These are phyloP conservation scores for Grammothele lineata DNA, from an alignment of 768 basidiomycete genomes.

Conservation along the genomic window DNA sequence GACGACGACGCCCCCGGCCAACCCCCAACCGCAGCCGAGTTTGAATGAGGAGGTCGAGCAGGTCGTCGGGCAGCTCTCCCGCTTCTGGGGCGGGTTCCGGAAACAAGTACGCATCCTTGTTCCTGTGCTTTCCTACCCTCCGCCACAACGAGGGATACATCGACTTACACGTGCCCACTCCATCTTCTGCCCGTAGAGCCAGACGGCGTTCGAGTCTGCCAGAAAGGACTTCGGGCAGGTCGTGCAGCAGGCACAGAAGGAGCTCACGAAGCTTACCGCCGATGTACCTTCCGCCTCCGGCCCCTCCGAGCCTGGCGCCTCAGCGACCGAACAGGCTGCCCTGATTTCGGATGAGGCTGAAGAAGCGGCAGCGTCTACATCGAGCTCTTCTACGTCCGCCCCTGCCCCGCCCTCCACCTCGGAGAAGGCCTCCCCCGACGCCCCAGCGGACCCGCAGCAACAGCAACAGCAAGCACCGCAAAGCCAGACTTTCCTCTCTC, in stretches of 20 bases:
- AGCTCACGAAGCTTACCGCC: slow-evolving; percentile 57
- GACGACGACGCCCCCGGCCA: slow-evolving; percentile 43
- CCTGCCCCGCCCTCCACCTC: slow-evolving; percentile 6
- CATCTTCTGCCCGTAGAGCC: slow-evolving; percentile 44
- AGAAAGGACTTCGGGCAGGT: slow-evolving; percentile 69
- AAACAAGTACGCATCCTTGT: slow-evolving; percentile 59
- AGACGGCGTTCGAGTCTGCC: slow-evolving; percentile 61
- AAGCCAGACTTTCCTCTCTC: slow-evolving; percentile 53
- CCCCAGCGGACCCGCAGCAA: slow-evolving; percentile 11
- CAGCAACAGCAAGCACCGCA: slow-evolving; percentile 2
- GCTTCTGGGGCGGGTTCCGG: slow-evolving; percentile 89
- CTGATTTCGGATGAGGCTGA: slow-evolving; percentile 20
- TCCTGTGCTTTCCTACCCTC: background rate
- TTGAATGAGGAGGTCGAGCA: slow-evolving; percentile 87
- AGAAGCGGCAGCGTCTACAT: background rate
- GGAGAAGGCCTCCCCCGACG: slow-evolving; percentile 2
- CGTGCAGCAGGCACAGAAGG: slow-evolving; percentile 77
- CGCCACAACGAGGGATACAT: too few species aligned
- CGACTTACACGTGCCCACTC: background rate
- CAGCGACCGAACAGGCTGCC: slow-evolving; percentile 14
- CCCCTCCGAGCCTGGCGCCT: slow-evolving; percentile 8
- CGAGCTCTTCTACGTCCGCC: background rate
- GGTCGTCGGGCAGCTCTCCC: slow-evolving; percentile 80
- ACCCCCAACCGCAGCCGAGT: slow-evolving; percentile 43
- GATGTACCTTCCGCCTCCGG: slow-evolving; percentile 21